These are phyloP conservation scores for Termitomyces sp. DNA, from an alignment of 768 basidiomycete species.

Conservation along the genomic window DNA sequence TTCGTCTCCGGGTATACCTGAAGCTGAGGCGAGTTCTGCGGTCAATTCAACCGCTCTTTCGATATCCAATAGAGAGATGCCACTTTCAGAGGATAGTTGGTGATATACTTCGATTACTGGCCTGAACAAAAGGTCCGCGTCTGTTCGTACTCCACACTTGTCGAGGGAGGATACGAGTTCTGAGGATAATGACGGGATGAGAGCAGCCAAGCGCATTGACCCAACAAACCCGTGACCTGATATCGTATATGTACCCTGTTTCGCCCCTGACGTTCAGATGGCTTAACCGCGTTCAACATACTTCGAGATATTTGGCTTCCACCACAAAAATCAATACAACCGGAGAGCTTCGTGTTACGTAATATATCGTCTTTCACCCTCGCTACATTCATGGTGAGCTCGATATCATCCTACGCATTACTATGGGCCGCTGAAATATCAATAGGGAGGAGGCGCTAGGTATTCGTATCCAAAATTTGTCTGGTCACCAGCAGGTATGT, in stretches of 20 bases:
- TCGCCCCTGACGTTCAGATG: neutral
- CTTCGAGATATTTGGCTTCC: slow-evolving; percentile 1
- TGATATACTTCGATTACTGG: slow-evolving; percentile 44
- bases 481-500: slow-evolving; percentile 84
- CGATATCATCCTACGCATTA: neutral
- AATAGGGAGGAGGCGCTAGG: slow-evolving; percentile 74
- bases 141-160: slow-evolving; percentile 45
- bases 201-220: slow-evolving; percentile 34
- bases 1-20: slow-evolving; percentile 29
- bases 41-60: slow-evolving; percentile 31
- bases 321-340: slow-evolving; percentile 6
- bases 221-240: neutral
- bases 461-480: slow-evolving; percentile 95
- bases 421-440: neutral
- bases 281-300: neutral
- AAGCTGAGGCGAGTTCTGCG: slow-evolving; percentile 36
- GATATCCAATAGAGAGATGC: slow-evolving; percentile 42
- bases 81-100: slow-evolving; percentile 40
- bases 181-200: slow-evolving; percentile 32
- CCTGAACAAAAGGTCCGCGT: slow-evolving; percentile 50
- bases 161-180: slow-evolving; percentile 43
- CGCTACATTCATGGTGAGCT: slow-evolving; percentile 8
- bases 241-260: no score
- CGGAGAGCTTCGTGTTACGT: slow-evolving; percentile 16
- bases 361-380: slow-evolving; percentile 1